These are phyloP conservation scores for Solanum medicagineum DNA, from an alignment of 257 asterid species.

Conservation along the genomic window DNA sequence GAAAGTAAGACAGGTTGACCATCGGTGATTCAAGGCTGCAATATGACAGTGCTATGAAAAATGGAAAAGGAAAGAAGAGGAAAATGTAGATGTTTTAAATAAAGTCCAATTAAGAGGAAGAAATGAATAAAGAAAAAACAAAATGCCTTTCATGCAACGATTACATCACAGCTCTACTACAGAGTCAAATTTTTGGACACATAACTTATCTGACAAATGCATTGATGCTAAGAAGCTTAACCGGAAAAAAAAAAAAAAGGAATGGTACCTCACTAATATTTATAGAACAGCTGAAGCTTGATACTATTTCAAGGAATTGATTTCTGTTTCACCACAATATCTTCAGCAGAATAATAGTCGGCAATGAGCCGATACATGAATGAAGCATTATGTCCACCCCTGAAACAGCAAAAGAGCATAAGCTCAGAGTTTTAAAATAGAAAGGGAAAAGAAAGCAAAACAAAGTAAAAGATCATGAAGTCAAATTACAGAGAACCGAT, in stretches of 20 bases:
- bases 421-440: background rate
- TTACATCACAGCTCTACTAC: background rate
- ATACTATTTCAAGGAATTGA: conserved; percentile 42
- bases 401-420: conserved; percentile 17
- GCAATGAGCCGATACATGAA: conserved; percentile 90
- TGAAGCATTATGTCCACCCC: conserved; percentile 97
- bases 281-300: conserved; percentile 4
- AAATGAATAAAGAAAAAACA: background rate
- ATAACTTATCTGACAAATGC: background rate
- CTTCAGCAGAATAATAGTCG: conserved; percentile 92
- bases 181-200: background rate
- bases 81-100: background rate
- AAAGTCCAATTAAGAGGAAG: background rate
- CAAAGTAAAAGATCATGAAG: background rate
- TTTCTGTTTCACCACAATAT: conserved; percentile 55
- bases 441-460: background rate
- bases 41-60: background rate
- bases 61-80: background rate
- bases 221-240: background rate
- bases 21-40: background rate
- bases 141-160: background rate
- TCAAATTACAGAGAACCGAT: background rate
- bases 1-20: background rate
- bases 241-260: background rate
- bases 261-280: conserved; percentile 15